phyloP scores from a whole-genome alignment of 2,329 filamentous ascomycete species.

The Pseudogymnoascus sp. region DNA sequence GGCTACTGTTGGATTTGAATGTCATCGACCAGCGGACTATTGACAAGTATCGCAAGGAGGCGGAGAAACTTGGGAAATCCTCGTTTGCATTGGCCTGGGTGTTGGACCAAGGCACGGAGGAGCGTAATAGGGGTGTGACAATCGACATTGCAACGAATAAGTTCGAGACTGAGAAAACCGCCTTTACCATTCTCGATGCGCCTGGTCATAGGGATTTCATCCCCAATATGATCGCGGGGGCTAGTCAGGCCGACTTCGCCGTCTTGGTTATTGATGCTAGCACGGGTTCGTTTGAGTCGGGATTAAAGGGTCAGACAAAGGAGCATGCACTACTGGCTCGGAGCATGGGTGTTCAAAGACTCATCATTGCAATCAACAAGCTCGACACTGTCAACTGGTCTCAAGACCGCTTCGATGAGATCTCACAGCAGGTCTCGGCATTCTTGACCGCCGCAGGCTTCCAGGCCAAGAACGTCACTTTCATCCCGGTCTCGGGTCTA shows the following conservation, averaged over 20 bases:
- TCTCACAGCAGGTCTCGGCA: slow-evolving; percentile 70
- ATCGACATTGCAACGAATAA: slow-evolving; percentile 94
- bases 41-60: slow-evolving; percentile 80
- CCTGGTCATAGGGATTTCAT: slow-evolving; percentile 94
- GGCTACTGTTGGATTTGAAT: slow-evolving; percentile 80
- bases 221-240: slow-evolving; percentile 97
- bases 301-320: slow-evolving; percentile 84
- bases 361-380: slow-evolving; percentile 93
- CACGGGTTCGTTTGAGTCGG: slow-evolving; percentile 86
- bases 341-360: slow-evolving; percentile 79
- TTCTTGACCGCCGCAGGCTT: slow-evolving; percentile 82
- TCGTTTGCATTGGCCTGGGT: slow-evolving; percentile 98
- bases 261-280: slow-evolving; percentile 89
- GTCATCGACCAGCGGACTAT: slow-evolving; percentile 82
- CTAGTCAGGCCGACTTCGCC: slow-evolving; percentile 91
- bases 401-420: slow-evolving; percentile 73
- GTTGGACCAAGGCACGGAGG: slow-evolving; percentile 83
- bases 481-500: slow-evolving; percentile 84
- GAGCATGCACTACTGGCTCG: slow-evolving; percentile 86
- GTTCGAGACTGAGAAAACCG: slow-evolving; percentile 80
- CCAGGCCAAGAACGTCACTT: slow-evolving; percentile 68
- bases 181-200: slow-evolving; percentile 90
- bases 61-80: slow-evolving; percentile 83
- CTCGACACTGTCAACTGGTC: slow-evolving; percentile 84
- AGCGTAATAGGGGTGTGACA: slow-evolving; percentile 82